Percentiles rank a stretch among this genome's conserved stretches.
Evolutionary conservation across 2,329 filamentous ascomycete species (phyloP).

Genomic region (Colletotrichum zoysiae): DNA sequence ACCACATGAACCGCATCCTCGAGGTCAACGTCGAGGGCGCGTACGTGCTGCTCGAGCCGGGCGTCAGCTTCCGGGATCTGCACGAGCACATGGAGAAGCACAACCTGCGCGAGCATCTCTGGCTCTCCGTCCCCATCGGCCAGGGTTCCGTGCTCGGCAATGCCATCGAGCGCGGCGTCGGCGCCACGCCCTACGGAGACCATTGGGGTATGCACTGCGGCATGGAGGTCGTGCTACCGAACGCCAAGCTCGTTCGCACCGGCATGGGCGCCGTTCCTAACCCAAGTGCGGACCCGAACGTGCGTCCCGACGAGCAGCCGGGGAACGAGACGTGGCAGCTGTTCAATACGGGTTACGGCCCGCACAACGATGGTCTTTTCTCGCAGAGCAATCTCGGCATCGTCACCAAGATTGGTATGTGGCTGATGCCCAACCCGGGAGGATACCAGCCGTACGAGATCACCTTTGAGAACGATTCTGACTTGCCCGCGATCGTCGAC

Average conservation of each 20-base stretch:
- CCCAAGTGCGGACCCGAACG: slow-evolving; percentile 28
- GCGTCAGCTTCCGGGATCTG: slow-evolving; percentile 56
- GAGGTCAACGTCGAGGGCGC: slow-evolving; percentile 54
- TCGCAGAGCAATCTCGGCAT: slow-evolving; percentile 64
- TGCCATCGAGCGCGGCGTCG: slow-evolving; percentile 59
- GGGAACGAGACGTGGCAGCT: slow-evolving; percentile 57
- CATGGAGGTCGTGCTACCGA: slow-evolving; percentile 59
- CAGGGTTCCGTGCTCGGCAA: slow-evolving; percentile 62
- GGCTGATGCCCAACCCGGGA: slow-evolving; percentile 65
- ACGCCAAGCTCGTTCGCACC: slow-evolving; percentile 57
- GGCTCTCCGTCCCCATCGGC: slow-evolving; percentile 59
- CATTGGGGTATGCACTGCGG: slow-evolving; percentile 57
- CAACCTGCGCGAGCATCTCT: slow-evolving; percentile 53
- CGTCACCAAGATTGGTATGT: slow-evolving; percentile 65
- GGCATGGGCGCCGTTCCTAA: slow-evolving; percentile 51
- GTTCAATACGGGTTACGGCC: slow-evolving; percentile 58
- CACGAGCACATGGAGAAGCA: slow-evolving; percentile 51
- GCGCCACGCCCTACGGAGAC: slow-evolving; percentile 61
- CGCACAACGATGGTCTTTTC: slow-evolving; percentile 58
- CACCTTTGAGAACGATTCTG: slow-evolving; percentile 45
- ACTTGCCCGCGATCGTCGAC: slow-evolving; percentile 46
- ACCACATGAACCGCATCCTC: slow-evolving; percentile 56
- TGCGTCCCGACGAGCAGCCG: slow-evolving; percentile 45
- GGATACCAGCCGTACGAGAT: slow-evolving; percentile 54
- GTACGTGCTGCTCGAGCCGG: slow-evolving; percentile 58